phyloP scores from a whole-genome alignment of 2,329 filamentous ascomycete genomes.

The Helicocarpus griseus region DNA sequence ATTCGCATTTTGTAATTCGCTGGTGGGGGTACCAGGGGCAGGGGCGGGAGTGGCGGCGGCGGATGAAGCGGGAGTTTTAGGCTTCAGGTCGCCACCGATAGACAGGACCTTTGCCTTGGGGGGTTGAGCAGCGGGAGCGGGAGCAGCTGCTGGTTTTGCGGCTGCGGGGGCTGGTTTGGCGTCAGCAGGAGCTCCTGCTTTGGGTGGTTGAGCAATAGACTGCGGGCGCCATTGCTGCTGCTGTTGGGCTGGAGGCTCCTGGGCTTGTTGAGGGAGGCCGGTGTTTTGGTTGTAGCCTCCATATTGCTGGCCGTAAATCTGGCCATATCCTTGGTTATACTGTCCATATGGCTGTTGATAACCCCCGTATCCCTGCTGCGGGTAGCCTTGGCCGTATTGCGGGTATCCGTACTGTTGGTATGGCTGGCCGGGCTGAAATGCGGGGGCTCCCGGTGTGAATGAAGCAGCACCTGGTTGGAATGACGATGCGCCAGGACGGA shows the following conservation, averaged over 20 bases:
- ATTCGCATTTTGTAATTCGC: slow-evolving; percentile 34
- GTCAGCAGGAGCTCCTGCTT: slow-evolving; percentile 1
- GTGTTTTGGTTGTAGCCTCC: slow-evolving; percentile 33
- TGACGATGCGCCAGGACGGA: slow-evolving; percentile 57
- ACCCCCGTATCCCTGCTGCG: slow-evolving; percentile 40
- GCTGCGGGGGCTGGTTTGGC: slow-evolving; percentile 36
- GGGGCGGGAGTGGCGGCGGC: slow-evolving; percentile 27
- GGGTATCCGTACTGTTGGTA: slow-evolving; percentile 53
- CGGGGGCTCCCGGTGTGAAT: slow-evolving; percentile 61
- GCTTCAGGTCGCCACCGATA: slow-evolving; percentile 49
- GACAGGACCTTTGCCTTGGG: slow-evolving; percentile 53
- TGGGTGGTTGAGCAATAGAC: slow-evolving; percentile 9
- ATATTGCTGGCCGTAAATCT: slow-evolving; percentile 35
- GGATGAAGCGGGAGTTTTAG: slow-evolving; percentile 70
- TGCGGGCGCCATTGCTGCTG: slow-evolving; percentile 33
- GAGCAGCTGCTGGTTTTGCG: slow-evolving; percentile 37
- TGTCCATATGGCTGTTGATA: slow-evolving; percentile 41
- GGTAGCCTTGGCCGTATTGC: slow-evolving; percentile 35
- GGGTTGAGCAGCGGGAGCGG: slow-evolving; percentile 25
- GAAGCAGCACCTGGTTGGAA: slow-evolving; percentile 64
- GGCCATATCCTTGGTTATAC: slow-evolving; percentile 38
- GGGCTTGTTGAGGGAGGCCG: slow-evolving; percentile 27
- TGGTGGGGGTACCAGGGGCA: slow-evolving; percentile 42
- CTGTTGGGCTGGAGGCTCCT: slow-evolving; percentile 29
- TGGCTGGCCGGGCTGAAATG: slow-evolving; percentile 63